phyloP scores from a whole-genome alignment of 2,329 filamentous ascomycete genomes.

The Aspergillus sp. region DNA sequence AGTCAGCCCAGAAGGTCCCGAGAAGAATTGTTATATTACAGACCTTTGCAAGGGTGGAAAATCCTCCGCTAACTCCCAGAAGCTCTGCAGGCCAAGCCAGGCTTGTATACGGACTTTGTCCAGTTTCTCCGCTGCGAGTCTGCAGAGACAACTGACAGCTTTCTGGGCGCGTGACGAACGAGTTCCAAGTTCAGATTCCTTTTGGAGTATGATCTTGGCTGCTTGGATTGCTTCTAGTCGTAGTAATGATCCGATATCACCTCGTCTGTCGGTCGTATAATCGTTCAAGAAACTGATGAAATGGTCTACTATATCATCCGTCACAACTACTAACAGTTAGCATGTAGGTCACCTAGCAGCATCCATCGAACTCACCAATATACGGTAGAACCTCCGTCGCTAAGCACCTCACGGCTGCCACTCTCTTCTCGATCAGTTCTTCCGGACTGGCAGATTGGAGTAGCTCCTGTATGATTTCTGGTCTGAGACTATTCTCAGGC shows the following conservation, averaged over 20 bases:
- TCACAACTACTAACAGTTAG: constrained; percentile 23
- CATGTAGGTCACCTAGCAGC: background rate
- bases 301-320: constrained; percentile 20
- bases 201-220: constrained; percentile 40
- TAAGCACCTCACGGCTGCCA: constrained; percentile 35
- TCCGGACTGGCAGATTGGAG: constrained; percentile 29
- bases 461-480: constrained; percentile 27
- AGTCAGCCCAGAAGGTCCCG: constrained; percentile 8
- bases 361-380: constrained; percentile 22
- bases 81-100: constrained; percentile 37
- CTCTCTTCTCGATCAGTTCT: constrained; percentile 36
- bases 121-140: constrained; percentile 79
- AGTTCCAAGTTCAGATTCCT: constrained; percentile 5
- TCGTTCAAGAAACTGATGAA: constrained; percentile 58
- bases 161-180: constrained; percentile 15
- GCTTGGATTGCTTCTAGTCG: constrained; percentile 70
- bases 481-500: constrained; percentile 14
- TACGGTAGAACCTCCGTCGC: constrained; percentile 30
- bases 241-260: constrained; percentile 83
- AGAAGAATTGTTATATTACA: background rate
- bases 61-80: constrained; percentile 31
- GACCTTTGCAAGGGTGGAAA: constrained; percentile 39
- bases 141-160: constrained; percentile 44
- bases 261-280: constrained; percentile 82
- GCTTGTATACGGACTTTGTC: constrained; percentile 67